Base-by-base conservation (phyloP, 352 stramenopile genomes). In the Globisporangium takayamanum region DNA sequence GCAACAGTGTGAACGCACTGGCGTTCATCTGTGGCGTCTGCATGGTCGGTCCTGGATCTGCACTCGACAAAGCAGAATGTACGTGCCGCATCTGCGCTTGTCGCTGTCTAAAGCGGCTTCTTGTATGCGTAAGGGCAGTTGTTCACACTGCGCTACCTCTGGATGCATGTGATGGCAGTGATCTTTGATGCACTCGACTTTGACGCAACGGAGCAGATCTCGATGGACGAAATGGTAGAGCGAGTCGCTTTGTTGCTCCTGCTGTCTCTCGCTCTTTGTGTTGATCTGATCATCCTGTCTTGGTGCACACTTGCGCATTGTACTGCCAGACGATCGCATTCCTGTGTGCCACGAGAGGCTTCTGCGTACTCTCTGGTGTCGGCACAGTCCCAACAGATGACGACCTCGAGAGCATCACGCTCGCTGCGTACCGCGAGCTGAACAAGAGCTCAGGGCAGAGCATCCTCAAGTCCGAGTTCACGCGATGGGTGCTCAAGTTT, bases 161-260 rank as follows among this genome's bases (percentile, higher is more conserved):
- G 11, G 11, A 14, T 60, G 20, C 2, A n/a, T 60, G n/a, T 25
- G 55, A 12, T 53, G 18, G 16, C 44, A 90, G 80, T 90, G 56
- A 69, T 87, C 16, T 90, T 90, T 53, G 76, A 87, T n/a, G 76
- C 78, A 8, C 72, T 90, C 42, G 80, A 90, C 60, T 90, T 90
- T 64, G 77, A 85, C 64, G 60, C 68, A 47, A 90, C 78, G 0
- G 76, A 85, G 53, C 65, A 87, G 53, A 86, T 88, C 55, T 86
- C 80, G 2, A 87, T 90, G 74, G 80, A 90, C 58, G 80, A 90
- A 57, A 87, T 88, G 80, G 74, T 87, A 58, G 5, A 51, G 12
- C 16, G 2, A 7, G 11, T 16, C 15, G 11, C 45, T 26, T 2
- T 22, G 20, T 4, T 33, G 0, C 16, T 4, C 12, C 18, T 33